Conservation (phyloP, 805 yeast genomes). For the Sungouiella blattae region DNA sequence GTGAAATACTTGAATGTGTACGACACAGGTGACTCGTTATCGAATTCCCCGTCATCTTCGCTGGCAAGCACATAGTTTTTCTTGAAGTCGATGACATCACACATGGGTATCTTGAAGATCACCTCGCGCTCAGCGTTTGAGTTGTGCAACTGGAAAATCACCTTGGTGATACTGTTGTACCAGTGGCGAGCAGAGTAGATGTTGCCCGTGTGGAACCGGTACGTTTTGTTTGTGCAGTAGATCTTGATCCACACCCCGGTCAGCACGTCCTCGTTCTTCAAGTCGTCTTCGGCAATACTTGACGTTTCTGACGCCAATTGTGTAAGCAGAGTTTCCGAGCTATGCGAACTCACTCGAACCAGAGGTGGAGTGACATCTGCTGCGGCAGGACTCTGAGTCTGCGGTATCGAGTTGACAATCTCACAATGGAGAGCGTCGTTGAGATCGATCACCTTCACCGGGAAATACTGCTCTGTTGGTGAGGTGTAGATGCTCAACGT, state of each 20-base stretch:
- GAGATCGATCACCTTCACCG: constrained; percentile 70
- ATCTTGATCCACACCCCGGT: constrained; percentile 54
- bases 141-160: constrained; percentile 60
- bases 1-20: constrained; percentile 54
- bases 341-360: neutral
- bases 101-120: constrained; percentile 71
- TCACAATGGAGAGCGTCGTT: constrained; percentile 61
- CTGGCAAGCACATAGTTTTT: constrained; percentile 48
- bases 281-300: constrained; percentile 15
- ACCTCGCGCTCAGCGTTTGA: constrained; percentile 70
- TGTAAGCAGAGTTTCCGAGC: neutral
- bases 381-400: neutral
- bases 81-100: constrained; percentile 60
- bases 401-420: constrained; percentile 19
- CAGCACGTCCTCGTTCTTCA: constrained; percentile 23
- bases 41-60: constrained; percentile 5
- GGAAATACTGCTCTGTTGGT: constrained; percentile 83
- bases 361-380: neutral
- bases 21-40: constrained; percentile 28
- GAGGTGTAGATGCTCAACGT: constrained; percentile 65
- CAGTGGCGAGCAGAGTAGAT: constrained; percentile 72
- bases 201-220: constrained; percentile 71
- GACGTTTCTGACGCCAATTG: constrained; percentile 11
- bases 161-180: constrained; percentile 71
- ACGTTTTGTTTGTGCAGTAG: constrained; percentile 53